These are phyloP conservation scores for Alisma plantagoaquatica DNA, from an alignment of 106 monocot genomes.

Conservation along the genomic window DNA sequence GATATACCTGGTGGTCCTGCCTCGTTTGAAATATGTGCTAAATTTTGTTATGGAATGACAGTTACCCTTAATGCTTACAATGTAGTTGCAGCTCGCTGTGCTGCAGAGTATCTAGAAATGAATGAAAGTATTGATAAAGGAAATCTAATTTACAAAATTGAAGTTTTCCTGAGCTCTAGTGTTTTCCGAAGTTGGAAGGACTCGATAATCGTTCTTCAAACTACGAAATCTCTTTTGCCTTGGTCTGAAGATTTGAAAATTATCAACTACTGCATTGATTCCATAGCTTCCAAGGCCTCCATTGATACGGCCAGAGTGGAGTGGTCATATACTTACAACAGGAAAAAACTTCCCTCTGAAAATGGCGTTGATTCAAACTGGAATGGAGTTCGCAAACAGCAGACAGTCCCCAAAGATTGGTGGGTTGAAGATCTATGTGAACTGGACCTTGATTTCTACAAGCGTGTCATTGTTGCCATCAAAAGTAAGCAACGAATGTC, in stretches of 20 bases:
- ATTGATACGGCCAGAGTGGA: slow-evolving; percentile 65
- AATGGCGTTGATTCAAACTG: slow-evolving; percentile 39
- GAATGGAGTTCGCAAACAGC: slow-evolving; percentile 59
- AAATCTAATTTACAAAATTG: slow-evolving; percentile 82
- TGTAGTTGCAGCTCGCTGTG: slow-evolving; percentile 68
- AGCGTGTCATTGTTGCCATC: slow-evolving; percentile 47
- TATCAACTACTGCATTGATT: slow-evolving; percentile 59
- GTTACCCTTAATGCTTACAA: slow-evolving; percentile 92
- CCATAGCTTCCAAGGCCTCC: slow-evolving; percentile 63
- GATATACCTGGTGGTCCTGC: slow-evolving; percentile 76
- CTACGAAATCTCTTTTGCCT: slow-evolving; percentile 54
- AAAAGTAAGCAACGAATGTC: slow-evolving; percentile 42
- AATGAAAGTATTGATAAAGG: slow-evolving; percentile 63
- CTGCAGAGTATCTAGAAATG: slow-evolving; percentile 88
- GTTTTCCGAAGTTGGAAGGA: slow-evolving; percentile 90
- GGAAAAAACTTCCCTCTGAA: slow-evolving; percentile 57
- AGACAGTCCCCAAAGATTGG: slow-evolving; percentile 78
- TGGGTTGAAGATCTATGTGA: slow-evolving; percentile 90
- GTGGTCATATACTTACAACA: slow-evolving; percentile 86
- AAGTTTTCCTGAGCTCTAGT: slow-evolving; percentile 74
- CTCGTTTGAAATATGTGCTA: slow-evolving; percentile 84
- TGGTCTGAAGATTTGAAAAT: slow-evolving; percentile 77
- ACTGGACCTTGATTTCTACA: slow-evolving; percentile 60
- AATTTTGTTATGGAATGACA: slow-evolving; percentile 85
- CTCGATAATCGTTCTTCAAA: slow-evolving; percentile 77